phyloP scores from a whole-genome alignment of 805 yeast species.

The Cyberlindnera maritima region DNA sequence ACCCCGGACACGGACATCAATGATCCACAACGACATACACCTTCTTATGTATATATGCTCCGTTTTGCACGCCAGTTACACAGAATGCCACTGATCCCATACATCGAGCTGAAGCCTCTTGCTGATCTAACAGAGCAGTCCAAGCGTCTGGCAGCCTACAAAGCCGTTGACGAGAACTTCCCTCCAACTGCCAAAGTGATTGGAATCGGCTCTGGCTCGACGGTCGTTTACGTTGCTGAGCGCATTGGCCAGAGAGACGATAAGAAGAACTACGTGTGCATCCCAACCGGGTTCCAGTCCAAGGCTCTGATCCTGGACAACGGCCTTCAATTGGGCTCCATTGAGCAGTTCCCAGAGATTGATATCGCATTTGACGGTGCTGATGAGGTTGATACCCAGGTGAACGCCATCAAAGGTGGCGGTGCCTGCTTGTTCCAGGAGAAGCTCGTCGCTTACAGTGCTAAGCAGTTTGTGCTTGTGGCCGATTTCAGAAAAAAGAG shows the following conservation, averaged over 20 bases:
- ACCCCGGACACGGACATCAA: neutral
- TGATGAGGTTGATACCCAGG: slow-evolving; percentile 82
- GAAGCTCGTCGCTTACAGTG: slow-evolving; percentile 82
- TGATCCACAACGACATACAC: neutral
- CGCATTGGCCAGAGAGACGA: slow-evolving; percentile 69
- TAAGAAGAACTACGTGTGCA: slow-evolving; percentile 63
- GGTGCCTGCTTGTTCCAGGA: slow-evolving; percentile 98
- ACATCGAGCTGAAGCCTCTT: slow-evolving; percentile 29
- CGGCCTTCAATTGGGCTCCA: slow-evolving; percentile 72
- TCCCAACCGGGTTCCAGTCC: slow-evolving; percentile 97
- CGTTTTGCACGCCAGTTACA: too few relatives aligned
- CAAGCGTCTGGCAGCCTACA: slow-evolving; percentile 86
- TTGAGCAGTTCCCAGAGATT: slow-evolving; percentile 77
- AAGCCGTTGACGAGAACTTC: slow-evolving; percentile 87
- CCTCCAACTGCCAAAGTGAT: slow-evolving; percentile 66
- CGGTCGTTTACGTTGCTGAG: slow-evolving; percentile 97
- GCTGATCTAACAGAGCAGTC: slow-evolving; percentile 64
- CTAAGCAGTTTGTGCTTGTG: slow-evolving; percentile 76
- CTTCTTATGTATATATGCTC: slow-evolving; percentile 7
- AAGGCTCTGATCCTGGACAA: slow-evolving; percentile 80
- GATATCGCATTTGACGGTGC: slow-evolving; percentile 99
- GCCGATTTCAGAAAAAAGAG: slow-evolving; percentile 91
- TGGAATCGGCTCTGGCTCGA: slow-evolving; percentile 96
- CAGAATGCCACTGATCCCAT: slow-evolving; percentile 27
- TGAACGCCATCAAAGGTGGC: slow-evolving; percentile 95